These are phyloP conservation scores for Wallacemonas rigidus DNA, from an alignment of 208 protist species.

Conservation along the genomic window DNA sequence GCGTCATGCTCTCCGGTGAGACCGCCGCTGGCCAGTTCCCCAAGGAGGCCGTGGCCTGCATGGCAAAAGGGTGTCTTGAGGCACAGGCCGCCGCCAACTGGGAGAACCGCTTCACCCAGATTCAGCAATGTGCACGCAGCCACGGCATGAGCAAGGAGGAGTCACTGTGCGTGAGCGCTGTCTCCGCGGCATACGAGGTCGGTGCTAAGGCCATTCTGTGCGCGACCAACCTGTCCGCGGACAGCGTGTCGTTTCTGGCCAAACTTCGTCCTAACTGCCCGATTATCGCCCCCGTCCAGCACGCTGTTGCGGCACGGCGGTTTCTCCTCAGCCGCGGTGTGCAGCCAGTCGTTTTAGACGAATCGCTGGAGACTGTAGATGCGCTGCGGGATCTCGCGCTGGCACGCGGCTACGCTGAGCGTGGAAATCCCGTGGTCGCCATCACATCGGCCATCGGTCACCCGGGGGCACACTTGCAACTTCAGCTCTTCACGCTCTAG, in stretches of 20 bases:
- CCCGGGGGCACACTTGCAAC: neutral
- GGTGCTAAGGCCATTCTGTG: constrained; percentile 89
- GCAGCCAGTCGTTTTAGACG: neutral
- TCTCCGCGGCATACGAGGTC: constrained; percentile 94
- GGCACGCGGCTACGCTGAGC: constrained; percentile 6
- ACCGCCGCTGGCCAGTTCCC: constrained; percentile 98
- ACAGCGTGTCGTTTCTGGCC: constrained; percentile 92
- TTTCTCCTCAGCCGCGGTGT: constrained; percentile 8
- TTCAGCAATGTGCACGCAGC: constrained; percentile 69
- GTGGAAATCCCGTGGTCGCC: constrained; percentile 1
- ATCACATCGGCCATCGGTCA: neutral
- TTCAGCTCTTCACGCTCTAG: constrained; percentile 9
- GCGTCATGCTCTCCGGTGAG: constrained; percentile 99
- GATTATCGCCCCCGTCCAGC: constrained; percentile 55
- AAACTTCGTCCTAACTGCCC: constrained; percentile 96
- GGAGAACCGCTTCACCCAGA: constrained; percentile 78
- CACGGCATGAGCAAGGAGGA: constrained; percentile 80
- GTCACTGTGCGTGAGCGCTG: constrained; percentile 92
- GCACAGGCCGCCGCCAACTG: constrained; percentile 79
- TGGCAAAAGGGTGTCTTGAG: constrained; percentile 92
- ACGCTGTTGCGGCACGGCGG: neutral
- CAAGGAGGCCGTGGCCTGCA: constrained; percentile 94
- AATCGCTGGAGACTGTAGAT: neutral
- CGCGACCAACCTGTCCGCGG: constrained; percentile 84
- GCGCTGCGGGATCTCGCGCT: neutral